A percentile compares a stretch with the other conserved stretches of the same genome.
phyloP scores from a whole-genome alignment of 176 grass and related monocot genomes.

The Poa annua region DNA sequence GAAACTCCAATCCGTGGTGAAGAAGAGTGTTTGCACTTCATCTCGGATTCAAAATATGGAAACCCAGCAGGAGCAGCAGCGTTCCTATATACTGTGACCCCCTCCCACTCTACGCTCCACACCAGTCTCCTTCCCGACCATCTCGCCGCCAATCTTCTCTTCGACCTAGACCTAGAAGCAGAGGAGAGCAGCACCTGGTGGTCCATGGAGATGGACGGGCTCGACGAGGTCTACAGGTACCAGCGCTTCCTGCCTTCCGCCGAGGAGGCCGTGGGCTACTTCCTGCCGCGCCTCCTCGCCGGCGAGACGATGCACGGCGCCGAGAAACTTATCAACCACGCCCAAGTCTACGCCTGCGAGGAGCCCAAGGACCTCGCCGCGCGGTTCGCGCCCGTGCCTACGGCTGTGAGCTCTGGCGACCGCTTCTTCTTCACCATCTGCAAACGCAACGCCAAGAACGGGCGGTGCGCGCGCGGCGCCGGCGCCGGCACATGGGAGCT shows the following conservation, averaged over 20 bases:
- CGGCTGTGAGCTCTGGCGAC: background rate
- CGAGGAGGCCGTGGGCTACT: background rate
- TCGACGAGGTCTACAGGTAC: background rate
- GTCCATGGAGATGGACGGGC: background rate
- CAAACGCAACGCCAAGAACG: background rate
- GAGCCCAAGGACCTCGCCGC: constrained; percentile 1
- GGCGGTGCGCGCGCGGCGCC: background rate
- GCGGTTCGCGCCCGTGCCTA: background rate
- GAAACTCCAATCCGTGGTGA: too few species aligned
- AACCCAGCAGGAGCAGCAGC: too few species aligned
- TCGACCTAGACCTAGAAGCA: too few species aligned
- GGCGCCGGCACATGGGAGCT: background rate
- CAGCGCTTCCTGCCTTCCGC: background rate
- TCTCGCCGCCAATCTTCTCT: too few species aligned
- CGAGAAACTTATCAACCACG: background rate
- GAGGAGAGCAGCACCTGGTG: background rate
- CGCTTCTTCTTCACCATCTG: constrained; percentile 18
- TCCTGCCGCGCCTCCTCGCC: constrained; percentile 12
- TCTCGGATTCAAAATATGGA: too few species aligned
- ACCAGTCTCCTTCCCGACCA: too few species aligned
- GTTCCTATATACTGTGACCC: too few species aligned
- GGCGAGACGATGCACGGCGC: background rate
- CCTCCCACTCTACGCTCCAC: too few species aligned
- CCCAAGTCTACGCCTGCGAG: background rate
- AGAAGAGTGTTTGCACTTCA: too few species aligned